Conservation (phyloP, 1,139 yeast species). For the Williopsis jadinii region DNA sequence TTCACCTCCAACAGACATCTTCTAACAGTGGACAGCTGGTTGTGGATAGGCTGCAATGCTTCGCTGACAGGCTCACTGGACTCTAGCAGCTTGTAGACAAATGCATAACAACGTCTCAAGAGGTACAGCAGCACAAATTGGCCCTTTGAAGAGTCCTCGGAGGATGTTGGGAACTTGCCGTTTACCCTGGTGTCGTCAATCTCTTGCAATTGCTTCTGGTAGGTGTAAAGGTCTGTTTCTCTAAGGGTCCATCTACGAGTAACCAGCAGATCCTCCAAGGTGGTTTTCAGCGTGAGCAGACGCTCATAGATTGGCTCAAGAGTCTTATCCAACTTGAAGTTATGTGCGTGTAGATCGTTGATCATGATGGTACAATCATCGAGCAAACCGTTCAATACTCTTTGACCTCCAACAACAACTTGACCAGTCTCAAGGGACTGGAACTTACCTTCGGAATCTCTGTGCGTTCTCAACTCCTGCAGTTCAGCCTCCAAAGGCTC, state of each 20-base stretch:
- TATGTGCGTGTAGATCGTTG: conserved; percentile 59
- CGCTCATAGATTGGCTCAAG: conserved; percentile 44
- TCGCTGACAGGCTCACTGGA: conserved; percentile 94
- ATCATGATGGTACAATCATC: conserved; percentile 79
- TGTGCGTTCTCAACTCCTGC: conserved; percentile 33
- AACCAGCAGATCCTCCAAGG: conserved; percentile 71
- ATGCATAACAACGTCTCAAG: conserved; percentile 82
- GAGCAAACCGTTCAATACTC: conserved; percentile 60
- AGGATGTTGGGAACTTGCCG: conserved; percentile 40
- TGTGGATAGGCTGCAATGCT: conserved; percentile 85
- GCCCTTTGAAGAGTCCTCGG: conserved; percentile 29
- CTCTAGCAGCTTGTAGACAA: conserved; percentile 80
- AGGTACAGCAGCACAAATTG: conserved; percentile 71
- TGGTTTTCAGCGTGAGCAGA: conserved; percentile 58
- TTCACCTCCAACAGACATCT: conserved; percentile 84
- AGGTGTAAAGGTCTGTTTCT: conserved; percentile 84
- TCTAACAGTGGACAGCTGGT: conserved; percentile 85
- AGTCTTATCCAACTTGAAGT: conserved; percentile 39
- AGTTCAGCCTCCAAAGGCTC: conserved; percentile 32
- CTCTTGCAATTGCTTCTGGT: conserved; percentile 63
- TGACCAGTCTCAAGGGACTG: conserved; percentile 30
- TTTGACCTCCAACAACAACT: conserved; percentile 42
- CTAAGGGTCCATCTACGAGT: conserved; percentile 97
- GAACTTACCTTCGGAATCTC: conserved; percentile 40
- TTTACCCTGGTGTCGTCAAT: conserved; percentile 65